Percentiles rank a stretch among this genome's conserved stretches.
Evolutionary conservation across 495 filamentous ascomycete genomes (phyloP).

Genomic region (Trichocladium antarcticum): DNA sequence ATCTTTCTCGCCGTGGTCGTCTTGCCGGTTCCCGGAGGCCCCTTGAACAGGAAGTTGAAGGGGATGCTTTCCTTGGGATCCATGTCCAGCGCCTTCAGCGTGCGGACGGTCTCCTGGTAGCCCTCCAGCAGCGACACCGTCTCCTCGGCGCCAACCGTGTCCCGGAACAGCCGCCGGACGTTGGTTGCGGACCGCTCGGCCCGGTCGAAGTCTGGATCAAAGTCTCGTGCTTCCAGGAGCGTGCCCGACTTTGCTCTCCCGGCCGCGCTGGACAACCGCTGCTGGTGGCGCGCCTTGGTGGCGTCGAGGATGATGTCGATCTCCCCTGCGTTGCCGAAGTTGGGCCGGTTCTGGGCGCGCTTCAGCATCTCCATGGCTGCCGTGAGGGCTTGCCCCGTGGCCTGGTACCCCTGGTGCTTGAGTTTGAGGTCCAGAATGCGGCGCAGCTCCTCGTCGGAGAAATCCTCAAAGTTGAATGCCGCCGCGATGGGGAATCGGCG

Average conservation of each 20-base stretch:
- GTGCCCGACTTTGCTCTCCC: slow-evolving; percentile 1
- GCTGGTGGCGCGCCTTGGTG: slow-evolving; percentile 50
- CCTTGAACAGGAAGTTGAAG: slow-evolving; percentile 37
- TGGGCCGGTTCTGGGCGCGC: slow-evolving; percentile 43
- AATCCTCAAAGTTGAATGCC: slow-evolving; percentile 64
- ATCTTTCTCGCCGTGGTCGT: slow-evolving; percentile 61
- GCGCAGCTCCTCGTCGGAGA: slow-evolving; percentile 45
- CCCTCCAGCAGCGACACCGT: slow-evolving; percentile 48
- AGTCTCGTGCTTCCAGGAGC: slow-evolving; percentile 49
- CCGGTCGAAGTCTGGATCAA: slow-evolving; percentile 57
- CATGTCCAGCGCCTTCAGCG: slow-evolving; percentile 45
- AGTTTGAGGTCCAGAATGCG: slow-evolving; percentile 50
- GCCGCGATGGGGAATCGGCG: slow-evolving; percentile 55
- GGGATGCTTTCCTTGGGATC: slow-evolving; percentile 42
- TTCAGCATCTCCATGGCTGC: slow-evolving; percentile 43
- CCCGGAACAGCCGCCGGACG: slow-evolving; percentile 49
- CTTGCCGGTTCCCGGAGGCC: slow-evolving; percentile 55
- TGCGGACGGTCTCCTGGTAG: slow-evolving; percentile 46
- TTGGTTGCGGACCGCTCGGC: slow-evolving; percentile 40
- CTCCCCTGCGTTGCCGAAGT: slow-evolving; percentile 53
- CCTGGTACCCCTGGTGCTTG: slow-evolving; percentile 35
- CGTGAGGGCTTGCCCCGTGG: slow-evolving; percentile 29
- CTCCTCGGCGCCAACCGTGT: slow-evolving; percentile 54
- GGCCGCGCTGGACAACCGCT: slow-evolving; percentile 27
- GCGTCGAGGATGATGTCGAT: slow-evolving; percentile 54